These are phyloP conservation scores for Lodderomyces pseudojiufengensis DNA, from an alignment of 1,139 yeast genomes.

Conservation along the genomic window DNA sequence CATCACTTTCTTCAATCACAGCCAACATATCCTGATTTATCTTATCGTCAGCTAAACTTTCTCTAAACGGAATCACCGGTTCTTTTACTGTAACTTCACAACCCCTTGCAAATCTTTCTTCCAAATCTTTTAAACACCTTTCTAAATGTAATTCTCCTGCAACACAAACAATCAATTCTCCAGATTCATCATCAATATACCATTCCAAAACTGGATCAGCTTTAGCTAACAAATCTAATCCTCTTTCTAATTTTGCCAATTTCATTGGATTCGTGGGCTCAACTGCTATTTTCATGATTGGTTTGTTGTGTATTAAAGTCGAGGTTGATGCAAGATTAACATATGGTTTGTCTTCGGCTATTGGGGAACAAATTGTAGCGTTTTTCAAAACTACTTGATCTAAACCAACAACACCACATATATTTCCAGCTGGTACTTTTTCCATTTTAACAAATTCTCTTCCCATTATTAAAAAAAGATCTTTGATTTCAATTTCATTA, in stretches of 20 bases:
- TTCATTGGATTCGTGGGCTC: constrained; percentile 89
- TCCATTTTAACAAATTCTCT: constrained; percentile 75
- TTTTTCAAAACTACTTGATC: constrained; percentile 79
- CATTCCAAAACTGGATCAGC: constrained; percentile 95
- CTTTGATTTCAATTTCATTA: constrained; percentile 49
- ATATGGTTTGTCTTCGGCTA: constrained; percentile 50
- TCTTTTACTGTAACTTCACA: constrained; percentile 82
- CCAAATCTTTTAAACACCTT: constrained; percentile 82
- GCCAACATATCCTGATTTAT: constrained; percentile 6
- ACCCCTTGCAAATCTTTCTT: constrained; percentile 83
- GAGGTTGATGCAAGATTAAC: constrained; percentile 65
- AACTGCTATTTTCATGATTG: constrained; percentile 89
- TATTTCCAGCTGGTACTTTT: constrained; percentile 89
- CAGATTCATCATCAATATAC: constrained; percentile 74
- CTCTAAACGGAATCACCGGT: constrained; percentile 94
- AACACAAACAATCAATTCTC: constrained; percentile 86
- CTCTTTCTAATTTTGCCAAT: constrained; percentile 70
- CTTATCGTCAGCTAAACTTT: constrained; percentile 55
- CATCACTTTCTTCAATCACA: constrained; percentile 15
- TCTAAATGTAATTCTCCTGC: constrained; percentile 97
- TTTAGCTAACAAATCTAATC: constrained; percentile 71
- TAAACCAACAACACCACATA: constrained; percentile 91
- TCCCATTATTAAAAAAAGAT: constrained; percentile 86
- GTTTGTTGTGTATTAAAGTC: constrained; percentile 59
- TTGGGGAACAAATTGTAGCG: constrained; percentile 66